Evolutionary conservation across 345 rosid species (phyloP), one percentile per base, ranked within the genome.

Genomic region (Camelina neglecta): DNA sequence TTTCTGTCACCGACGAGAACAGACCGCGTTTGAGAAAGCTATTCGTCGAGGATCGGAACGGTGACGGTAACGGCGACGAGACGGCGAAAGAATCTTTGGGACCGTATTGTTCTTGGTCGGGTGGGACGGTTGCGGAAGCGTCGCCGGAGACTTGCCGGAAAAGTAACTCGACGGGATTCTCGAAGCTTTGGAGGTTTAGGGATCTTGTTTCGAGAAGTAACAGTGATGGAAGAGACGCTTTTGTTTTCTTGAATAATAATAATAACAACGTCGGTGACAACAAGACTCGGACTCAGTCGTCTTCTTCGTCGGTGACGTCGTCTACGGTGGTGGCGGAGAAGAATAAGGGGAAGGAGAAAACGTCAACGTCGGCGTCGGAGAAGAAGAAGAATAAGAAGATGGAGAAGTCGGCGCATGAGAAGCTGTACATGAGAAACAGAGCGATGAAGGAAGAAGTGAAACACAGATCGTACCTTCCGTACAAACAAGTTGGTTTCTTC

Each of bases 401-500:
- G n/a, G 21, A 69, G 6, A 77, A 65, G 6, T 84, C 90, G 11
- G 82, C 81, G 31, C 88, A 81, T 72, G 90, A 84, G 80, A 77
- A 8, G 81, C 83, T 81, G 7, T 89, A 89, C 76, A 79, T 80
- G 77, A 83, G 79, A 64, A 84, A 81, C 39, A 85, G 87, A 77
- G 86, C 77, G 36, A 21, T 38, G n/a, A 85, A 65, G 79, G 86
- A 84, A 48, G 83, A 79, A 60, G 82, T 72, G n/a, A 91, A 84
- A 67, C 89, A 86, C 38, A 80, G 76, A 73, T 79, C 95, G 47
- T 86, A 88, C 42, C 78, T 90, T 73, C 94, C 97, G 72, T 91
- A 91, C 77, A 72, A 83, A 69, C 69, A 85, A 29, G 84, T 89
- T 24, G 97, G 97, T 0, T 84, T 91, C 72, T 89, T 91, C 82